These are phyloP conservation scores for Cutaneotrichosporon sp. DNA, from an alignment of 1,284 basidiomycete genomes.

Conservation along the genomic window DNA sequence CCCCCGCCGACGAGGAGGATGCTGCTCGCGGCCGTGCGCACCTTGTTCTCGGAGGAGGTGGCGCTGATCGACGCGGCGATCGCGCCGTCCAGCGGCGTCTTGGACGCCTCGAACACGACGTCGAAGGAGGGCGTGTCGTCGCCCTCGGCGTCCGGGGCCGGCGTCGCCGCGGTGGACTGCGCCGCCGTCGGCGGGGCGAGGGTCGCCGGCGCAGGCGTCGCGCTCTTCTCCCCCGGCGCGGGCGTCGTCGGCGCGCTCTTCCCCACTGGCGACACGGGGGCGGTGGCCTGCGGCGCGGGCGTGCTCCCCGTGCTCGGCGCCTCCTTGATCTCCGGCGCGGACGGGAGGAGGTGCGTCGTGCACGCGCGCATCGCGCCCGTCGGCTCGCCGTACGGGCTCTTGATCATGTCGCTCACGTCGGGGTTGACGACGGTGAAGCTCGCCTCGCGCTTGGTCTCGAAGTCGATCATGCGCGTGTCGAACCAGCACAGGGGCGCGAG, in stretches of 20 bases:
- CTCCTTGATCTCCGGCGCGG: constrained; percentile 15
- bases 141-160: constrained; percentile 19
- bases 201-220: background rate
- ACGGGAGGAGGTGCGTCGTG: constrained; percentile 71
- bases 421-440: constrained; percentile 39
- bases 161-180: constrained; percentile 20
- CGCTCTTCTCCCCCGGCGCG: background rate
- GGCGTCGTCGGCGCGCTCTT: constrained; percentile 1
- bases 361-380: constrained; percentile 82
- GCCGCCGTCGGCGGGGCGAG: constrained; percentile 17
- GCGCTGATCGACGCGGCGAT: constrained; percentile 88
- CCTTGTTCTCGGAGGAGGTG: constrained; percentile 82
- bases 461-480: constrained; percentile 87
- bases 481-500: constrained; percentile 94
- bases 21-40: constrained; percentile 83
- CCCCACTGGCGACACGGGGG: background rate
- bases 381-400: constrained; percentile 53
- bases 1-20: constrained; percentile 85
- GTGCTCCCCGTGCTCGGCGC: constrained; percentile 2
- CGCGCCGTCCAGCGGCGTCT: constrained; percentile 89
- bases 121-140: constrained; percentile 18
- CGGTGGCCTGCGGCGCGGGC: constrained; percentile 7
- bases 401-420: constrained; percentile 52
- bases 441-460: constrained; percentile 67
- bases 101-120: constrained; percentile 71